These are phyloP conservation scores for Asterionellopsis glacialis DNA, from an alignment of 108 stramenopile species.

Conservation along the genomic window DNA sequence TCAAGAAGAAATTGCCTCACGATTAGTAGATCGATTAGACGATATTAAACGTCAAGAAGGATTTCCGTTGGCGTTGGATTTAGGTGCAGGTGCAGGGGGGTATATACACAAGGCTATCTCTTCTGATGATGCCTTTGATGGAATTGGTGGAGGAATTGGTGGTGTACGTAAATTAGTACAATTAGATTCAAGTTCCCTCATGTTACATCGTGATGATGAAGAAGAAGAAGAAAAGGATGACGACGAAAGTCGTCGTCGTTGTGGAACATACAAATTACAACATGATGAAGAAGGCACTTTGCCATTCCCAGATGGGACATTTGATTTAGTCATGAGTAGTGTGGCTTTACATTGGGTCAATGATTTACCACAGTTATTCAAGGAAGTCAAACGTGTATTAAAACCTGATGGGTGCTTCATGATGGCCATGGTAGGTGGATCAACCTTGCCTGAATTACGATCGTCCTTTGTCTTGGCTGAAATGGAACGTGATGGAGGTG, in stretches of 20 bases:
- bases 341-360: constrained; percentile 94
- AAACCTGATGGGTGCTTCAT: constrained; percentile 98
- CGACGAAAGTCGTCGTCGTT: constrained; percentile 32
- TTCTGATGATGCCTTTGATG: constrained; percentile 52
- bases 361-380: constrained; percentile 78
- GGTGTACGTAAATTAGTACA: constrained; percentile 79
- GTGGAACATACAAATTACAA: constrained; percentile 60
- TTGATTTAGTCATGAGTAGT: constrained; percentile 91
- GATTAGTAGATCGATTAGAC: constrained; percentile 80
- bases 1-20: constrained; percentile 63
- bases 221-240: constrained; percentile 1
- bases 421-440: constrained; percentile 92
- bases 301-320: constrained; percentile 86
- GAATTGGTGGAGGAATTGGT: constrained; percentile 68
- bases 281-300: constrained; percentile 65
- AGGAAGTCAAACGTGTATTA: constrained; percentile 71
- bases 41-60: constrained; percentile 74
- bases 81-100: constrained; percentile 65
- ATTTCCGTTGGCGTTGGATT: constrained; percentile 75
- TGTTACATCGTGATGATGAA: constrained; percentile 59
- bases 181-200: constrained; percentile 57
- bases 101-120: constrained; percentile 61
- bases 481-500: constrained; percentile 89
- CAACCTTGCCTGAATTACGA: constrained; percentile 90
- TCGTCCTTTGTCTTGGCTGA: constrained; percentile 84